phyloP scores from a whole-genome alignment of 345 rosid genomes.

The Brassica incana region DNA sequence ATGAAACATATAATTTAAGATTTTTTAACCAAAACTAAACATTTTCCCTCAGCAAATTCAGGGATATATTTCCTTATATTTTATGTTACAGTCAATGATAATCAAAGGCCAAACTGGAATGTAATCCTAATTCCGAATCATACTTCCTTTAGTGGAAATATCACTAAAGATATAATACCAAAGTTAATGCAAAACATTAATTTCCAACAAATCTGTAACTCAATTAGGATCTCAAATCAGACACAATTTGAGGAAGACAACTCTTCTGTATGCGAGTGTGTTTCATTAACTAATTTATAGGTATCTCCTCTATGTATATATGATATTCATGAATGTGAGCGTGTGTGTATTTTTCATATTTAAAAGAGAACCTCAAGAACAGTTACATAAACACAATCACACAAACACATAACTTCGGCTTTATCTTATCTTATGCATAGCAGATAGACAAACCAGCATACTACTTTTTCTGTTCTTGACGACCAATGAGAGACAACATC shows the following conservation, averaged over 20 bases:
- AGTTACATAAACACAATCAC: constrained; percentile 12
- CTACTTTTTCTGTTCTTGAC: neutral
- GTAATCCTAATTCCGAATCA: neutral
- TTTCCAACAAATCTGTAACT: neutral
- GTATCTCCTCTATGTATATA: neutral
- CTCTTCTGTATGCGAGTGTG: neutral
- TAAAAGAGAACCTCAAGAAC: neutral
- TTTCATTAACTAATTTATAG: neutral
- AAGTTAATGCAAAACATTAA: neutral
- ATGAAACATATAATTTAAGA: neutral
- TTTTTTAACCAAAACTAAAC: constrained; percentile 6
- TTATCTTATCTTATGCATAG: neutral
- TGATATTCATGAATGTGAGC: neutral
- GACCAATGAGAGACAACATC: constrained; percentile 12
- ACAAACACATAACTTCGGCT: neutral
- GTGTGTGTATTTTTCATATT: neutral
- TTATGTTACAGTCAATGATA: neutral
- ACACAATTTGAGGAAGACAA: constrained; percentile 12
- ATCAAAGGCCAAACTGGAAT: neutral
- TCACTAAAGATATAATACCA: constrained; percentile 22
- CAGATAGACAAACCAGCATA: neutral
- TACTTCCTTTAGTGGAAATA: constrained; percentile 9
- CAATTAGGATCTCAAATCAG: neutral
- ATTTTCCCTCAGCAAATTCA: neutral
- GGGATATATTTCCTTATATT: constrained; percentile 2